Evolutionary conservation across 139 green algal genomes (phyloP).

Genomic region (Tetradesmus lagerheimii): DNA sequence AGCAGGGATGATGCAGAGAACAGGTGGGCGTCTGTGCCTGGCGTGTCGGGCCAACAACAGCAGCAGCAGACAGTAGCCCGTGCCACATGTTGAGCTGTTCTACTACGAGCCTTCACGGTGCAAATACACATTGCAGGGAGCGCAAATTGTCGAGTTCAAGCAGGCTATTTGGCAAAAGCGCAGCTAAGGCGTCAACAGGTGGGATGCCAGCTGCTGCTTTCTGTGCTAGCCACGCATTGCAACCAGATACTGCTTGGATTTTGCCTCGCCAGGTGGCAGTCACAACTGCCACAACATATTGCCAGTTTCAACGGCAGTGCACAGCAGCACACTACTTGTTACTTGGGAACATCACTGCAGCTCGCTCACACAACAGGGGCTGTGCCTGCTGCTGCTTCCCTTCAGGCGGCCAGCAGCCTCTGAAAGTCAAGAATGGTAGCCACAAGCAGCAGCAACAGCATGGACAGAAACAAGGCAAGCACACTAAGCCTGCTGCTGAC

Average conservation of each 20-base stretch:
- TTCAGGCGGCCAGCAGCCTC: slow-evolving; percentile 1
- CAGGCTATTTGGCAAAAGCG: neutral
- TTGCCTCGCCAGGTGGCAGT: too few relatives aligned
- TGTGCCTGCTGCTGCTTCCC: neutral
- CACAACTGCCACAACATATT: too few relatives aligned
- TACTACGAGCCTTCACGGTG: neutral
- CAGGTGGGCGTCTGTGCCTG: neutral
- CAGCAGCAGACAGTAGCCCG: neutral
- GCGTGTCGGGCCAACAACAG: neutral
- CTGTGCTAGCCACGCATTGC: too few relatives aligned
- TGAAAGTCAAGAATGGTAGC: slow-evolving; percentile 37
- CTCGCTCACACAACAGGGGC: neutral
- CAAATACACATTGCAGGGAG: neutral
- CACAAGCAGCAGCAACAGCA: slow-evolving; percentile 28
- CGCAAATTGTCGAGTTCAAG: neutral
- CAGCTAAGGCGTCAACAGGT: neutral
- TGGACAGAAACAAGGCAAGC: neutral
- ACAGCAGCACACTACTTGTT: too few relatives aligned
- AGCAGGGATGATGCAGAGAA: neutral
- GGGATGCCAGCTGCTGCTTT: too few relatives aligned
- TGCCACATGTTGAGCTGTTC: neutral
- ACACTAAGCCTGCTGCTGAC: neutral
- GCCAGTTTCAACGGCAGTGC: too few relatives aligned
- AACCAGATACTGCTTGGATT: too few relatives aligned
- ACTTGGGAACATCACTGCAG: too few relatives aligned